Percentiles rank a stretch among this genome's conserved stretches.
Evolutionary conservation across 1,284 basidiomycete species (phyloP).

Genomic region (Amylostereum areolatum): DNA sequence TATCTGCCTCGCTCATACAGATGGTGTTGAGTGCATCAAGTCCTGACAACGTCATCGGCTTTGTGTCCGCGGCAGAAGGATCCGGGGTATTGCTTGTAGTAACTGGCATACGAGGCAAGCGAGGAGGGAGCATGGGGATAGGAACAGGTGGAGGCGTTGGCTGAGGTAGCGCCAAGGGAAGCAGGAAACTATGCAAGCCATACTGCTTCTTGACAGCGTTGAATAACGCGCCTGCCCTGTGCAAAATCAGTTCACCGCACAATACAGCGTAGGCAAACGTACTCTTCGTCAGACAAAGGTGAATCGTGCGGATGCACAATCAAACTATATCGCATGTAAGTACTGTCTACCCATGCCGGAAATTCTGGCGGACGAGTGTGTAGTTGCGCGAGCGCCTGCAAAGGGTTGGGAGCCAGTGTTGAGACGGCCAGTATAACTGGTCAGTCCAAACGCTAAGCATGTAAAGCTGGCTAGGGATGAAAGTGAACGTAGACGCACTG

Average conservation of each 20-base stretch:
- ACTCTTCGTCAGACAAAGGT: slow-evolving; percentile 73
- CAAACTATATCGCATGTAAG: slow-evolving; percentile 62
- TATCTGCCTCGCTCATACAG: slow-evolving; percentile 69
- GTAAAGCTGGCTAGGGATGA: not conserved
- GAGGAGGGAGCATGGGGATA: slow-evolving; percentile 57
- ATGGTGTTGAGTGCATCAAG: slow-evolving; percentile 31
- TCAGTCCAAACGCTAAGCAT: slow-evolving; percentile 11
- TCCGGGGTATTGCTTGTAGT: slow-evolving; percentile 10
- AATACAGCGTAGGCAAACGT: slow-evolving; percentile 23
- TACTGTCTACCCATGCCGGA: slow-evolving; percentile 72
- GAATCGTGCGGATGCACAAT: slow-evolving; percentile 71
- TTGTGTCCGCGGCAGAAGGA: slow-evolving; percentile 9
- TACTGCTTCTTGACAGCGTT: slow-evolving; percentile 82
- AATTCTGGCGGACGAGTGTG: slow-evolving; percentile 60
- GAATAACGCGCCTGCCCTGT: slow-evolving; percentile 65
- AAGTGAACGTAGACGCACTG: slow-evolving; percentile 37
- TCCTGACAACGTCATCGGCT: not conserved
- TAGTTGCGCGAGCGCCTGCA: slow-evolving; percentile 67
- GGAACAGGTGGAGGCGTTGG: slow-evolving; percentile 58
- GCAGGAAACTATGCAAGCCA: slow-evolving; percentile 66
- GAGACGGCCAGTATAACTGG: slow-evolving; percentile 74
- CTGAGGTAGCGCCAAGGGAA: slow-evolving; percentile 54
- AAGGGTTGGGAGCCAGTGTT: slow-evolving; percentile 67
- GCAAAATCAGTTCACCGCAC: slow-evolving; percentile 4
- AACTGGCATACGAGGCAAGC: slow-evolving; percentile 43